Evolutionary conservation across 2,329 filamentous ascomycete species (phyloP).

Genomic region (Penicillium sp.): DNA sequence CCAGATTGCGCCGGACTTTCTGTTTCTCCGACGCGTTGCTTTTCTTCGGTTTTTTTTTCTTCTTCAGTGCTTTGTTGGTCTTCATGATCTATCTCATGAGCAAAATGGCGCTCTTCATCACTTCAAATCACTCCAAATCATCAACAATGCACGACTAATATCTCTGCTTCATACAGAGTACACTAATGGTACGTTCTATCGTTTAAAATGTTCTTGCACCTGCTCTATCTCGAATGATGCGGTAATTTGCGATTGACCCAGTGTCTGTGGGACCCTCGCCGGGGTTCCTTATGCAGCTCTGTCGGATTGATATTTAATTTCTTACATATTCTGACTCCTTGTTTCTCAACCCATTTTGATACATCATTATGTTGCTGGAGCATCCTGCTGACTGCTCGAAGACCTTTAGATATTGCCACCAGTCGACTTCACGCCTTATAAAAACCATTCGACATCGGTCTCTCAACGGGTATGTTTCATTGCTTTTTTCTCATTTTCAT

Average conservation of each 20-base stretch:
- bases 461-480: conserved; percentile 26
- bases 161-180: neutral
- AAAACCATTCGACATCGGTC: neutral
- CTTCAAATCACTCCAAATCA: neutral
- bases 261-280: conserved; percentile 83
- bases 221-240: conserved; percentile 66
- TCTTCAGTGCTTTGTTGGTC: conserved; percentile 1
- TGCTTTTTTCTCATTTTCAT: conserved; percentile 3
- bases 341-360: neutral
- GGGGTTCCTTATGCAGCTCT: conserved; percentile 76
- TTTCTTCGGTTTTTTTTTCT: conserved; percentile 22
- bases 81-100: conserved; percentile 8
- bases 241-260: conserved; percentile 99
- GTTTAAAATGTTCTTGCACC: conserved; percentile 5
- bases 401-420: conserved; percentile 7
- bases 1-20: conserved; percentile 3
- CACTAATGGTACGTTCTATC: conserved; percentile 27
- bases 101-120: conserved; percentile 19
- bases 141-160: neutral
- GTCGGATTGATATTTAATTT: conserved; percentile 81
- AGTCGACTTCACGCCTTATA: neutral
- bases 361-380: conserved; percentile 4
- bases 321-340: conserved; percentile 96
- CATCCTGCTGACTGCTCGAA: conserved; percentile 27
- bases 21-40: conserved; percentile 25